A percentile compares a stretch with the other conserved stretches of the same genome.
These are phyloP conservation scores for Fusarium dimerum DNA, from an alignment of 2,329 filamentous ascomycete species.

Conservation along the genomic window DNA sequence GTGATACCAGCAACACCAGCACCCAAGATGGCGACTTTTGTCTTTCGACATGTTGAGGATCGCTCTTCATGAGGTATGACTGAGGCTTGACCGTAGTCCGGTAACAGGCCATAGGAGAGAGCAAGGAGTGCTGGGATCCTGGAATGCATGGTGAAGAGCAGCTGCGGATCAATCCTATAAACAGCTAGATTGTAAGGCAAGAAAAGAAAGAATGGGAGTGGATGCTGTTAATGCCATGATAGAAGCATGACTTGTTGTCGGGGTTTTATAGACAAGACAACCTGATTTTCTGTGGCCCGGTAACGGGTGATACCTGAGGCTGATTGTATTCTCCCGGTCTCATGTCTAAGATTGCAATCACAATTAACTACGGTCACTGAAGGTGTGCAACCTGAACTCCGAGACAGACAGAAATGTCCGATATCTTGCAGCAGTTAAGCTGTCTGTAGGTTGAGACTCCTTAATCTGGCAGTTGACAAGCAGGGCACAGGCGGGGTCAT, in stretches of 20 bases:
- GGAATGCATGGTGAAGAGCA: background rate
- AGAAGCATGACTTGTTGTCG: no score
- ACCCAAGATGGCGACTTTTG: constrained; percentile 42
- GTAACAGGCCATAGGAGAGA: constrained; percentile 5
- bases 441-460: background rate
- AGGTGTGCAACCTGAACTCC: no score
- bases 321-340: no score
- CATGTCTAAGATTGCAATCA: no score
- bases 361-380: no score
- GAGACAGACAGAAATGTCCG: no score
- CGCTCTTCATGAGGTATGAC: constrained; percentile 9
- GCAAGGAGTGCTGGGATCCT: constrained; percentile 4
- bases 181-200: no score
- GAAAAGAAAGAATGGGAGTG: no score
- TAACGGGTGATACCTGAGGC: no score
- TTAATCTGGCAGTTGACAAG: constrained; percentile 9
- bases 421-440: background rate
- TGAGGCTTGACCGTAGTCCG: constrained; percentile 8
- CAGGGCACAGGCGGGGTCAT: background rate
- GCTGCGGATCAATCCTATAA: background rate
- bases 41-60: constrained; percentile 30
- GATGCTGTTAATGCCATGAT: no score
- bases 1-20: constrained; percentile 65
- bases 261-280: no score
- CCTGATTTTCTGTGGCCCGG: no score